Evolutionary conservation across 1,284 basidiomycete species (phyloP).

Genomic region (Blastosporella zonata): DNA sequence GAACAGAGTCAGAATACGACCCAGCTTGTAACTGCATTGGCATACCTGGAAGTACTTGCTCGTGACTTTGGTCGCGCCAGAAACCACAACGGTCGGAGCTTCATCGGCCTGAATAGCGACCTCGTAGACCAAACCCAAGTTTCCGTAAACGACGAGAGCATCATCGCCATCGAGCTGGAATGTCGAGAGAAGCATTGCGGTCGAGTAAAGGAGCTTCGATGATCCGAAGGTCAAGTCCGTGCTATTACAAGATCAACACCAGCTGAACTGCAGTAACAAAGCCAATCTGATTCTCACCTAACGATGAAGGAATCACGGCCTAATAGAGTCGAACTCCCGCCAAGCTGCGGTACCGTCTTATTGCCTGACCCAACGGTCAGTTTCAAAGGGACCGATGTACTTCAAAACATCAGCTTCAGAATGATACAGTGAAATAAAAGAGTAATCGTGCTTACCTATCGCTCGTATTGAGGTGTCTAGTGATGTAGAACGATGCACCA

Average conservation of each 20-base stretch:
- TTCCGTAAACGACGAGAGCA: slow-evolving; percentile 19
- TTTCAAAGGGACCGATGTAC: slow-evolving; percentile 12
- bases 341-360: slow-evolving; percentile 12
- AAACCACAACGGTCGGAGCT: slow-evolving; percentile 4
- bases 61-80: slow-evolving; percentile 10
- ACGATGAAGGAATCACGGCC: slow-evolving; percentile 17
- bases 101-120: slow-evolving; percentile 10
- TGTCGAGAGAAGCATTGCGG: slow-evolving; percentile 18
- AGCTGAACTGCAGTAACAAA: not conserved
- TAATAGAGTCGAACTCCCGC: slow-evolving; percentile 13
- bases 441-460: slow-evolving; percentile 13
- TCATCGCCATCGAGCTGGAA: slow-evolving; percentile 15
- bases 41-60: slow-evolving; percentile 12
- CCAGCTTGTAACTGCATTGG: not conserved
- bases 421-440: not conserved
- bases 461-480: slow-evolving; percentile 38
- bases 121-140: slow-evolving; percentile 15
- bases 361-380: slow-evolving; percentile 14
- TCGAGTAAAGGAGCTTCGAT: slow-evolving; percentile 16
- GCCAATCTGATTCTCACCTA: not conserved
- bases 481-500: slow-evolving; percentile 52
- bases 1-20: not conserved
- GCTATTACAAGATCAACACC: not conserved
- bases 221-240: slow-evolving; percentile 16
- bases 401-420: not conserved